These are phyloP conservation scores for Neurospora sp. DNA, from an alignment of 2,329 filamentous ascomycete genomes.

Conservation along the genomic window DNA sequence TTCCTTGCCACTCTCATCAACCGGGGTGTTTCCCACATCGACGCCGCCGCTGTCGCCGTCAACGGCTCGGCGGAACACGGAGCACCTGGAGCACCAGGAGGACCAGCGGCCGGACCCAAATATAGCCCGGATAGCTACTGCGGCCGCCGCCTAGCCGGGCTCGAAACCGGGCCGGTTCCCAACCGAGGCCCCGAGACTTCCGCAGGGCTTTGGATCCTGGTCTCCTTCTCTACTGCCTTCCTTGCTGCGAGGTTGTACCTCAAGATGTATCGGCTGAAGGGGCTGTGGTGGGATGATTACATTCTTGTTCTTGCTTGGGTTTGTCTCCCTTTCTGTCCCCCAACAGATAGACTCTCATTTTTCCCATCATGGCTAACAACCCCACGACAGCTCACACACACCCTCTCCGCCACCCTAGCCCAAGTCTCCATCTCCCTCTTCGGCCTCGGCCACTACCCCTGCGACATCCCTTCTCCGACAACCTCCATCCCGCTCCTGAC, in stretches of 20 bases:
- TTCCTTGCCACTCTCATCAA: neutral
- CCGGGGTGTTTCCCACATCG: neutral
- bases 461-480: slow-evolving; percentile 3
- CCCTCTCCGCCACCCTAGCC: neutral
- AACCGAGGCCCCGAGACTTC: slow-evolving; percentile 11
- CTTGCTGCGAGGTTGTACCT: slow-evolving; percentile 11
- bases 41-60: neutral
- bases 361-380: neutral
- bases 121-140: neutral
- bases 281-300: slow-evolving; percentile 15
- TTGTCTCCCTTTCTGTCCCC: neutral
- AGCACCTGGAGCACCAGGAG: neutral
- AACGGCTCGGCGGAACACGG: neutral
- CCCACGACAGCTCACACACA: neutral
- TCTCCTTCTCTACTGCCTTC: slow-evolving; percentile 5
- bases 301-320: slow-evolving; percentile 10
- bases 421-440: slow-evolving; percentile 8
- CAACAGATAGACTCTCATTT: too few species aligned
- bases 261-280: slow-evolving; percentile 8
- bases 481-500: neutral
- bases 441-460: slow-evolving; percentile 12
- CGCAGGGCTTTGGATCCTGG: slow-evolving; percentile 7
- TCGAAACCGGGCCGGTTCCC: neutral
- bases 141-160: neutral
- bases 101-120: neutral